Evolutionary conservation across 306 rosid genomes (phyloP), one percentile per base, ranked within the genome.

Genomic region (Biancaea sappan): DNA sequence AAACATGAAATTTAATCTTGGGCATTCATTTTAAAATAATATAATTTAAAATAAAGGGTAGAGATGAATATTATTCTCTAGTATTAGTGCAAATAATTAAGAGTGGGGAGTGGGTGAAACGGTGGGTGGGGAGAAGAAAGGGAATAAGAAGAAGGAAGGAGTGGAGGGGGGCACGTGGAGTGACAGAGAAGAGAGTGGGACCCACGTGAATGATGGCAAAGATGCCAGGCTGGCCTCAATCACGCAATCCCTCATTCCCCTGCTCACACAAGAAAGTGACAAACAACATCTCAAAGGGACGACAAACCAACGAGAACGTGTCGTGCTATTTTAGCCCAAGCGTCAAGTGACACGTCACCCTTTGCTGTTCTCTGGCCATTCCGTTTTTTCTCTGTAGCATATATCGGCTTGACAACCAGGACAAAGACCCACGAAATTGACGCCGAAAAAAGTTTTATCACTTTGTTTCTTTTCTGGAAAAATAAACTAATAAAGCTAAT

Each of bases 211-310:
- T 88, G 82, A 93, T 88, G 21, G 37, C 35, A 11, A 31, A 56
- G 82, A 78, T 84, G 96, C 98, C 66, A 92, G 96, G 77, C 96
- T 92, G 98, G 90, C 88, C 22, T 84, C 93, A 58, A 38, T 65
- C 89, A 77, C 86, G 86, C n/a, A n/a, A n/a, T n/a, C n/a, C n/a
- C n/a, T n/a, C n/a, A n/a, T n/a, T n/a, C n/a, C n/a, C n/a, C n/a
- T n/a, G n/a, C n/a, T n/a, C n/a, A n/a, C n/a, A n/a, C n/a, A n/a
- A n/a, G n/a, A n/a, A n/a, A n/a, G n/a, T n/a, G n/a, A n/a, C n/a
- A n/a, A n/a, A n/a, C n/a, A n/a, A n/a, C n/a, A n/a, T n/a, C n/a
- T n/a, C n/a, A n/a, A n/a, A n/a, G n/a, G n/a, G n/a, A n/a, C 63
- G 88, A 88, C 91, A 79, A 74, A 83, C 29, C 86, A 12, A 22